Percentiles rank a stretch among this genome's conserved stretches.
Conservation (phyloP, 805 yeast genomes). For the Kluyveromyces nonfermentans region DNA sequence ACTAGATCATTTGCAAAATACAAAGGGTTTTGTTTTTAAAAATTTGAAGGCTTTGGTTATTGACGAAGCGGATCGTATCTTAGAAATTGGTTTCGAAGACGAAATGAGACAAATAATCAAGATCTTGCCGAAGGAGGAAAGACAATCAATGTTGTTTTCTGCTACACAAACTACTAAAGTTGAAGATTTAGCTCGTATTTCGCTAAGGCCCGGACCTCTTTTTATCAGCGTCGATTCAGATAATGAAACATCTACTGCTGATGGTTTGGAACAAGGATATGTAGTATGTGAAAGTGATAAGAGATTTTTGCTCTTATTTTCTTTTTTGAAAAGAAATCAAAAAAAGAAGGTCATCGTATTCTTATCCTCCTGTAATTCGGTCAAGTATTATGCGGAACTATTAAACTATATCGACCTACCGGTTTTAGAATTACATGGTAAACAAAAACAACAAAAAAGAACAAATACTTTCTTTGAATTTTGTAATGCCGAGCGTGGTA, state of each 20-base stretch:
- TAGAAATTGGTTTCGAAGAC: constrained; percentile 97
- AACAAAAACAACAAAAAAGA: constrained; percentile 97
- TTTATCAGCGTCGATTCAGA: constrained; percentile 89
- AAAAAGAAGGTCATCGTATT: constrained; percentile 92
- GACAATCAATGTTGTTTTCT: constrained; percentile 97
- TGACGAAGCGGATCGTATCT: constrained; percentile 96
- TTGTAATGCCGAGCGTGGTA: constrained; percentile 94
- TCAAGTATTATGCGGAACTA: constrained; percentile 90
- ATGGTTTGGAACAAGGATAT: constrained; percentile 96
- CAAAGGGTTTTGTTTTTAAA: constrained; percentile 87
- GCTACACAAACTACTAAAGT: constrained; percentile 99
- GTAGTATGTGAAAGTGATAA: constrained; percentile 96
- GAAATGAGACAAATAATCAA: constrained; percentile 96
- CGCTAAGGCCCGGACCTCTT: constrained; percentile 84
- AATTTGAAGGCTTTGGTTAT: constrained; percentile 88
- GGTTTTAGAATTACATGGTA: constrained; percentile 92
- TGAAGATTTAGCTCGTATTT: constrained; percentile 94
- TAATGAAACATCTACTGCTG: constrained; percentile 81
- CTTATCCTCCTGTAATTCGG: constrained; percentile 93
- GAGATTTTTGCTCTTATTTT: constrained; percentile 79
- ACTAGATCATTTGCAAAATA: constrained; percentile 92
- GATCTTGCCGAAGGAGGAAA: constrained; percentile 82
- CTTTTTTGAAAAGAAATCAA: constrained; percentile 85
- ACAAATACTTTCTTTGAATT: constrained; percentile 97
- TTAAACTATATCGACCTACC: constrained; percentile 95